Evolutionary conservation across 176 grass and related monocot genomes (phyloP).

Genomic region (Triticum monococcum): DNA sequence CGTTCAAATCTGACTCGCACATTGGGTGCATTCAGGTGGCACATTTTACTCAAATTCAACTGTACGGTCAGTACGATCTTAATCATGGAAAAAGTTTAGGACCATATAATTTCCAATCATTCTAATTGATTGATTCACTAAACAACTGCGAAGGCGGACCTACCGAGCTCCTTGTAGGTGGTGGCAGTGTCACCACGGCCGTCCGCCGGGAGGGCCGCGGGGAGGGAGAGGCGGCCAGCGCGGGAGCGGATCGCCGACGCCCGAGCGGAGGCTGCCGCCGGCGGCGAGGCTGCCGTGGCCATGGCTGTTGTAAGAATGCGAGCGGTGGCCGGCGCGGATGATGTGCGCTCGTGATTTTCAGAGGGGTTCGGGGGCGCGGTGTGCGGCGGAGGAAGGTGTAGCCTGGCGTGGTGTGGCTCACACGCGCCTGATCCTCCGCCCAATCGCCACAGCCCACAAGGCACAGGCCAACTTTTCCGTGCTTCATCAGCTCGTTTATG

Average conservation of each 20-base stretch:
- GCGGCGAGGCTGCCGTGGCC: slow-evolving; percentile 19
- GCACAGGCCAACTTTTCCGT: background rate
- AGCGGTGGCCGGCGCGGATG: background rate
- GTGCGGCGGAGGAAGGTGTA: slow-evolving; percentile 21
- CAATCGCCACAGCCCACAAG: background rate
- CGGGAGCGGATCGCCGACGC: background rate
- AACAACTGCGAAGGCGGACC: background rate
- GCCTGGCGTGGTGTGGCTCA: slow-evolving; percentile 49
- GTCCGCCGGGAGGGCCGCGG: slow-evolving; percentile 24
- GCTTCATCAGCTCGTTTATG: background rate
- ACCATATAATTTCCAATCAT: background rate
- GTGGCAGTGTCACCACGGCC: slow-evolving; percentile 37
- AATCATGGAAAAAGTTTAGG: background rate
- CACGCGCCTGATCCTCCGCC: slow-evolving; percentile 49
- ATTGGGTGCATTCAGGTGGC: background rate
- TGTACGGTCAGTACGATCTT: background rate
- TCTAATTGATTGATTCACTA: background rate
- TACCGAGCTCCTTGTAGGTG: slow-evolving; percentile 48
- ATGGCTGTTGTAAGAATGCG: background rate
- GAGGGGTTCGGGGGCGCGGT: background rate
- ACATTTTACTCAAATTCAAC: background rate
- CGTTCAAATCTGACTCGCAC: background rate
- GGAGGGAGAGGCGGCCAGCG: slow-evolving; percentile 18
- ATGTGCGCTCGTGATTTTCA: background rate
- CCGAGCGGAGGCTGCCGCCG: background rate